Evolutionary conservation across 2,329 filamentous ascomycete species (phyloP), one percentile per base, ranked within the genome.

Genomic region (Teratosphaeria zuluensis): DNA sequence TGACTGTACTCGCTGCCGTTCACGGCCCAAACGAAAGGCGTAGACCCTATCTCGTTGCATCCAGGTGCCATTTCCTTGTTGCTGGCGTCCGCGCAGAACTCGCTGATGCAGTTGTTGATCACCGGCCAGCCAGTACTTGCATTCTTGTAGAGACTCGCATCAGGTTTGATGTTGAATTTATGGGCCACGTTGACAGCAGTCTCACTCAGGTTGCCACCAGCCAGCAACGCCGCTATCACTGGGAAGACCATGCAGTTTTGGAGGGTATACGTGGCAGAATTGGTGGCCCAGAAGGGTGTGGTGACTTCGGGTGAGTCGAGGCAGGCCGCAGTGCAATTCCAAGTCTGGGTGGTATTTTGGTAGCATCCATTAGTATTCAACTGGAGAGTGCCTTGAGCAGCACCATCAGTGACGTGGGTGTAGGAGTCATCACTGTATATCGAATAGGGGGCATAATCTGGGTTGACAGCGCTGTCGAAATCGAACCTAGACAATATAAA

Each of bases 211-310:
- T 55, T 52, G 19, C 35, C 38, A 28, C n/a, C 30, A 4, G 55
- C 55, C 16, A 60, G 56, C 19, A 60, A 32, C 14, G 24, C 32
- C 3, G 56, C 56, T 14, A 60, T 58, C 7, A 58, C 14, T 6
- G 58, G 58, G 4, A 57, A 30, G 12, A 58, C 59, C 32, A 61
- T 51, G 54, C 59, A 61, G 31, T 61, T 61, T 8, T 58, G 56
- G 32, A 60, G 30, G 4, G 59, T 61, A 35, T 56, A 58, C 48
- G 35, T 61, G 3, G 35, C 38, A 38, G 32, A 38, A 14, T 28
- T 42, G 51, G 11, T 42, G 32, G 53, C 38, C 59, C 59, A 61
- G 28, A 57, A 30, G 24, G 56, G 16, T 11, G 19, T 30, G 12
- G 59, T 54, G 11, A 54, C 46, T n/a, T 30, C 21, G 3, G 33